These are phyloP conservation scores for Trametes coccinea DNA, from an alignment of 768 basidiomycete genomes.

Conservation along the genomic window DNA sequence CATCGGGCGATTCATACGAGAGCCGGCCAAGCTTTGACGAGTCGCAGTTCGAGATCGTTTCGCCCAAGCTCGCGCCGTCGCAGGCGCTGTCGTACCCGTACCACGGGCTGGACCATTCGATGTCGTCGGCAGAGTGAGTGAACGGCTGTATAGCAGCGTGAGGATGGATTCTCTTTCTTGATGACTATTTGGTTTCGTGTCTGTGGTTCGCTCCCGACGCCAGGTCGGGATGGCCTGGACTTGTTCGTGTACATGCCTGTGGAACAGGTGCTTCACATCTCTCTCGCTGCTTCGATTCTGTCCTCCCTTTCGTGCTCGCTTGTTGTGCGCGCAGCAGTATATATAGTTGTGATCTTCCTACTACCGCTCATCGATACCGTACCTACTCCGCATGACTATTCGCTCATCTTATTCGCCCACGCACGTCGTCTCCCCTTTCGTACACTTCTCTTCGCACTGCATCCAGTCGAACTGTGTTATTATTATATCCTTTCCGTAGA, in stretches of 20 bases:
- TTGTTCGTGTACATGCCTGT: slow-evolving; percentile 1
- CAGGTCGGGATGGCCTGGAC: slow-evolving; percentile 1
- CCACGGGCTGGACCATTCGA: slow-evolving; percentile 47
- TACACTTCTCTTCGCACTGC: slow-evolving; percentile 7
- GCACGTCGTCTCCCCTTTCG: neutral
- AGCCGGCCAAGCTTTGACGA: slow-evolving; percentile 58
- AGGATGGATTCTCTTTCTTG: neutral
- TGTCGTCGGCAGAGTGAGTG: slow-evolving; percentile 25
- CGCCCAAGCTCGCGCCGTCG: slow-evolving; percentile 39
- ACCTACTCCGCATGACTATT: neutral
- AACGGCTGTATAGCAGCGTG: neutral
- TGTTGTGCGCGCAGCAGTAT: slow-evolving; percentile 12
- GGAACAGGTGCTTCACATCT: neutral
- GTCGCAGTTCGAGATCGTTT: slow-evolving; percentile 67
- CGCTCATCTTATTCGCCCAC: neutral
- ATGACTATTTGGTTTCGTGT: neutral
- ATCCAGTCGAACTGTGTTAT: slow-evolving; percentile 13
- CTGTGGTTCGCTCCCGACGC: slow-evolving; percentile 1
- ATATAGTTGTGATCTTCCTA: neutral
- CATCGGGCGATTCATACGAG: slow-evolving; percentile 43
- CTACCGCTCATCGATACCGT: neutral
- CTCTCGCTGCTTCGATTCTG: neutral
- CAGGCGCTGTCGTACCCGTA: slow-evolving; percentile 58
- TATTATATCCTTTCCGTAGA: slow-evolving; percentile 14
- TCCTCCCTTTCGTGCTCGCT: slow-evolving; percentile 3